A percentile compares a stretch with the other conserved stretches of the same genome.
Evolutionary conservation across 2,329 filamentous ascomycete species (phyloP).

Genomic region (Nannizzia gypsea): DNA sequence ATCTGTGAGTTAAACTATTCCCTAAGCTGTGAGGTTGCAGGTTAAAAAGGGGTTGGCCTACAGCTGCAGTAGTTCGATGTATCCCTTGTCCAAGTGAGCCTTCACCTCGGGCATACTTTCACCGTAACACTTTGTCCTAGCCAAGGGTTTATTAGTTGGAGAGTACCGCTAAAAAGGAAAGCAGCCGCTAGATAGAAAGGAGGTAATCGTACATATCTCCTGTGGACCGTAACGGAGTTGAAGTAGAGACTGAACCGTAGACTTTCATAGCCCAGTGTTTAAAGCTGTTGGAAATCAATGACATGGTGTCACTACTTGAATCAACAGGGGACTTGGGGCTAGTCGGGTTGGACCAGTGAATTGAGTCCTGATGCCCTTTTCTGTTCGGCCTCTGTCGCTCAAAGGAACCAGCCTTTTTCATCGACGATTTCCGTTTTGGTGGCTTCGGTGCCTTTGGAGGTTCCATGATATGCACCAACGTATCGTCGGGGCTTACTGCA

Average conservation of each 20-base stretch:
- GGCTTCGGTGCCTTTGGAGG: neutral
- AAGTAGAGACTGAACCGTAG: slow-evolving; percentile 23
- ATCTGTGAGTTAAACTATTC: slow-evolving; percentile 6
- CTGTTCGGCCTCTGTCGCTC: slow-evolving; percentile 11
- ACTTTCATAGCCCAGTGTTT: slow-evolving; percentile 35
- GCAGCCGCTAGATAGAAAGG: neutral
- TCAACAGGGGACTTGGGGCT: neutral
- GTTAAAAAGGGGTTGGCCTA: slow-evolving; percentile 17
- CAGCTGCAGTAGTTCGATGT: slow-evolving; percentile 30
- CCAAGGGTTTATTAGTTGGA: neutral
- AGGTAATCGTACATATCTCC: slow-evolving; percentile 22
- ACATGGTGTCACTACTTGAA: neutral
- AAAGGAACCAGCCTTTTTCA: slow-evolving; percentile 5
- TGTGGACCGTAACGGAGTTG: slow-evolving; percentile 18
- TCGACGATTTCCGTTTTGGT: neutral
- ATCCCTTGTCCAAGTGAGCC: slow-evolving; percentile 25
- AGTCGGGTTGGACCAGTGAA: neutral
- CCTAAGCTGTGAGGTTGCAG: neutral
- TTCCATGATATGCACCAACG: slow-evolving; percentile 8
- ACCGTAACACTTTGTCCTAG: slow-evolving; percentile 29
- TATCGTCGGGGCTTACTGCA: neutral
- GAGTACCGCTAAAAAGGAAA: too few relatives aligned
- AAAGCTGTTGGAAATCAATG: slow-evolving; percentile 22
- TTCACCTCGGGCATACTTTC: slow-evolving; percentile 21
- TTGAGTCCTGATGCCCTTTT: neutral